Base-by-base conservation (phyloP, 2,329 filamentous ascomycete species). In the Calcarisporium arbuscula region DNA sequence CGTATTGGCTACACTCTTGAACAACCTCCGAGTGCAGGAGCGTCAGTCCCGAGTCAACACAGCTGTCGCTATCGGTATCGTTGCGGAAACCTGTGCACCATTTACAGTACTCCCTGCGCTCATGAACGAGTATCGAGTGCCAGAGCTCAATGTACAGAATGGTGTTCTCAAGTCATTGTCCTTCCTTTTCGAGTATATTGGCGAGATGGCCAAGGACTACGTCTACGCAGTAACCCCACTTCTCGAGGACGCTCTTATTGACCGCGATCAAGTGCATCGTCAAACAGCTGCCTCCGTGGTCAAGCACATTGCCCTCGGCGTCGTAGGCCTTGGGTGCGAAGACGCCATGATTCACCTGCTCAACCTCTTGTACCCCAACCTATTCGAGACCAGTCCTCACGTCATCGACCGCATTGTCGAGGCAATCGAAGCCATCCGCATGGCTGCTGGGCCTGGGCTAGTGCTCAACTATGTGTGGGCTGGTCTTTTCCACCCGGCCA, bases 381-480 rank as follows among this genome's bases (percentile, higher is more conserved):
- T 98, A 36, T 98, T 96, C 61, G 92, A 98, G 63, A 98, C 92
- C 5, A 92, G 84, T 49, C 92, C 92, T 1, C 92, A 98, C 72
- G 92, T 98, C 51, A 98, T 98, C 50, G 92, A 98, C 62, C 81
- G 92, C 28, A 94, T 98, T 48, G 84, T 98, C 44, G 94, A 98
- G 61, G 92, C 94, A 32, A 94, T 98, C 47, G 92, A 96, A 60
- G 92, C 89, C 25, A 85, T 98, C 43, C 80, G 92, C 30, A 87
- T 95, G 70, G 88, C 90, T 0, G 83, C 96, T 28, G 92, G 92
- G 1, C 86, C 88, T 0, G 92, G 92, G 4, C 68, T 94, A 16
- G 86, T 95, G 22, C 83, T 98, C 74, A 98, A 98, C 65, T 98
- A 98, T 59, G 82, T 96, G 40, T 96, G 89, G 89, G 90, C 92